These are phyloP conservation scores for Decorospora gaudefroyi DNA, from an alignment of 2,329 filamentous ascomycete species.

Conservation along the genomic window DNA sequence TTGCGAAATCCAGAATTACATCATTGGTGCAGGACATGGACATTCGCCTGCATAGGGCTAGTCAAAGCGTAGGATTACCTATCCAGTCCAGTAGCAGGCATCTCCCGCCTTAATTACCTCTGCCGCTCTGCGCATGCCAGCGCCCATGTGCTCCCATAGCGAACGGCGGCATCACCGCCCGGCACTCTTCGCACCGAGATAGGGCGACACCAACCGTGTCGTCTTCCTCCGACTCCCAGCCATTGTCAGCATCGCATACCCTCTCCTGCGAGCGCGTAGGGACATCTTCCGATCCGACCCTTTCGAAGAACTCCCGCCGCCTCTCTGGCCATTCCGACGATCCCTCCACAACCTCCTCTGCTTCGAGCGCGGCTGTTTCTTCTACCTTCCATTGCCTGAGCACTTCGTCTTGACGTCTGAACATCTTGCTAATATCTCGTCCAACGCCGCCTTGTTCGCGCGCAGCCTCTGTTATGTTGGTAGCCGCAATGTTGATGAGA, in stretches of 20 bases:
- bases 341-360: neutral
- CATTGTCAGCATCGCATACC: conserved; percentile 20
- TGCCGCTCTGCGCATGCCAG: conserved; percentile 56
- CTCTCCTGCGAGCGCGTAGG: conserved; percentile 33
- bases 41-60: too few species aligned
- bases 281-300: conserved; percentile 41
- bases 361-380: conserved; percentile 39
- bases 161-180: conserved; percentile 60
- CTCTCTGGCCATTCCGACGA: neutral
- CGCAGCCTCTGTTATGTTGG: conserved; percentile 70
- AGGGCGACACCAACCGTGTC: conserved; percentile 37
- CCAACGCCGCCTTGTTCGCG: conserved; percentile 57
- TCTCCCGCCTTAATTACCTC: too few species aligned
- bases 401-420: conserved; percentile 71
- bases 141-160: conserved; percentile 62
- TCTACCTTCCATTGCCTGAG: conserved; percentile 67
- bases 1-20: neutral
- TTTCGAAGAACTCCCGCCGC: conserved; percentile 1
- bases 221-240: conserved; percentile 42
- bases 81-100: too few species aligned
- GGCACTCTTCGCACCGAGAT: conserved; percentile 57
- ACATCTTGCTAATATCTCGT: conserved; percentile 81
- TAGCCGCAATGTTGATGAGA: conserved; percentile 83
- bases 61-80: too few species aligned
- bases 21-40: too few species aligned